A percentile compares a stretch with the other conserved stretches of the same genome.
Conservation (phyloP, 352 stramenopile genomes). For the Chrysophaeum taylorii region DNA sequence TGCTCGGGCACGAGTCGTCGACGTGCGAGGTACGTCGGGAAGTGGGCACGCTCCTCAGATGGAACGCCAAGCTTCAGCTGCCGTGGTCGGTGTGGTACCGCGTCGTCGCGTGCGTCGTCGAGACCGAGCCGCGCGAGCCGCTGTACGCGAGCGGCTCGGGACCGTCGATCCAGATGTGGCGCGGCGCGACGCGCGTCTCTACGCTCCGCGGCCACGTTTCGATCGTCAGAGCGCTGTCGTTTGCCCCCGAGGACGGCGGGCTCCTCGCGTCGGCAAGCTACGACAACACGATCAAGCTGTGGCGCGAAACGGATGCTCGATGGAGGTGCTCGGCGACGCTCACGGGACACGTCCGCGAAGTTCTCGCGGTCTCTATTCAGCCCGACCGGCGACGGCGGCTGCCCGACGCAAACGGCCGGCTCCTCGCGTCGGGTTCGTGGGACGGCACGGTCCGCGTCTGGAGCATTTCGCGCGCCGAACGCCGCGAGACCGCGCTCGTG, state of each 20-base stretch:
- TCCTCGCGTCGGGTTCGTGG: neutral
- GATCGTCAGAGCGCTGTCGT: constrained; percentile 14
- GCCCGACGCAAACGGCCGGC: too few relatives aligned
- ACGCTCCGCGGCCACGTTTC: constrained; percentile 17
- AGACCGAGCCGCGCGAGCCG: neutral
- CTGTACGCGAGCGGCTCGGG: neutral
- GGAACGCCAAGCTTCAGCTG: too few relatives aligned
- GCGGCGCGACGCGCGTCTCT: neutral
- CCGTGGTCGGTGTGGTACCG: neutral
- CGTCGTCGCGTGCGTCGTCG: neutral
- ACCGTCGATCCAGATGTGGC: neutral
- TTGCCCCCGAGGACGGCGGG: neutral
- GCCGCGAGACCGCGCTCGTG: neutral
- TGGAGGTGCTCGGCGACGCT: neutral
- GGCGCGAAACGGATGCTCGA: constrained; percentile 7
- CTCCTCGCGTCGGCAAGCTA: constrained; percentile 12
- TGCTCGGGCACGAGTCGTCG: too few relatives aligned
- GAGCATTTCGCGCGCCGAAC: neutral
- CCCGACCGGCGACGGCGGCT: too few relatives aligned
- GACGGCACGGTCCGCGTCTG: neutral
- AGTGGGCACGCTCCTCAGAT: too few relatives aligned
- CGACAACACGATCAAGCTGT: constrained; percentile 23
- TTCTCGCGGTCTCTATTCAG: neutral
- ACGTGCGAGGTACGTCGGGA: too few relatives aligned
- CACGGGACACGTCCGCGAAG: neutral